Evolutionary conservation across 805 yeast species (phyloP).

Genomic region (Hanseniaspora thailandica): DNA sequence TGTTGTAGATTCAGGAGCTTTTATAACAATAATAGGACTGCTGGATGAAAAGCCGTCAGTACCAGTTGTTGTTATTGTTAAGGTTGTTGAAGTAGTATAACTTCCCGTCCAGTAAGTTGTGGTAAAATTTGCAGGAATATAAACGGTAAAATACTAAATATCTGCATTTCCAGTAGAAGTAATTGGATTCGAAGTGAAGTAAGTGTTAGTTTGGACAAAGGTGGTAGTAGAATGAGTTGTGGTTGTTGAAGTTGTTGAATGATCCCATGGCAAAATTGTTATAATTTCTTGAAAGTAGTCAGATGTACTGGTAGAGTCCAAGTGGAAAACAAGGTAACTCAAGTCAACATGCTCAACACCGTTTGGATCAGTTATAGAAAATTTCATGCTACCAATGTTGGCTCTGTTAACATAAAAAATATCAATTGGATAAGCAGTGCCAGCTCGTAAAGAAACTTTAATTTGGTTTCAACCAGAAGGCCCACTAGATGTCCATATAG

Average conservation of each 20-base stretch:
- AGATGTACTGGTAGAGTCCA: neutral
- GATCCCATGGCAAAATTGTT: neutral
- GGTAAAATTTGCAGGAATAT: too few species aligned
- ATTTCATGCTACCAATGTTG: neutral
- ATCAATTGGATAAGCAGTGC: conserved; percentile 25
- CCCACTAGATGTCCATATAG: neutral
- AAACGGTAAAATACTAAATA: too few species aligned
- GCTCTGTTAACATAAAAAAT: conserved; percentile 7
- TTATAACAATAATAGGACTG: too few species aligned
- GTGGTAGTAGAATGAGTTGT: neutral
- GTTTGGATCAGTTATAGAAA: neutral
- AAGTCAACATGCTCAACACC: neutral
- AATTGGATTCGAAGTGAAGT: neutral
- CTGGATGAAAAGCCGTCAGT: too few species aligned
- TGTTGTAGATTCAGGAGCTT: too few species aligned
- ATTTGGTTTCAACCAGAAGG: conserved; percentile 8
- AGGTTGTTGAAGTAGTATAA: too few species aligned
- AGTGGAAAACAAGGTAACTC: neutral
- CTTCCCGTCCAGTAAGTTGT: too few species aligned
- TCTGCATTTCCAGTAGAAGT: neutral
- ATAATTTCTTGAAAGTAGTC: neutral
- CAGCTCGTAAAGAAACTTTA: conserved; percentile 21
- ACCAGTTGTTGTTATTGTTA: too few species aligned
- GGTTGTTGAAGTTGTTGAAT: neutral
- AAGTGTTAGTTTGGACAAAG: neutral